Evolutionary conservation across 352 stramenopile species (phyloP), one percentile per base, ranked within the genome.

Genomic region (Phytophthora pistaciae): DNA sequence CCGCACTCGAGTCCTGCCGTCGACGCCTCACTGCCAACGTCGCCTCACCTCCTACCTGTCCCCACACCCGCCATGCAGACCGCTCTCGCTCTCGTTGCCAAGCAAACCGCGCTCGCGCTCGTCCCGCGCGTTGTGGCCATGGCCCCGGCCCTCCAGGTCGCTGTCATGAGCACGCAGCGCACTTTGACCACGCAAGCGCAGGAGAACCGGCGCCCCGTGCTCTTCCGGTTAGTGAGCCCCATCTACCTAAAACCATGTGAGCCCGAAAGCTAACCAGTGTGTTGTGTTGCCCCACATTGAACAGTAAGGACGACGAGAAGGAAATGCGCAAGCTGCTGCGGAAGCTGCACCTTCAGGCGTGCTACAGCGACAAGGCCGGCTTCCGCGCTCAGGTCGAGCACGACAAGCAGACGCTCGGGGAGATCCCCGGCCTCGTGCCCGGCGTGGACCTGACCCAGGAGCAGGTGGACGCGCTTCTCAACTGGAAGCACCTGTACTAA

Each of bases 251-350:
- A 29, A 6, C 27, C 27, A 29, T 29, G 27, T 29, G 3, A 29
- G 27, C 27, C 27, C 27, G 48, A 29, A 10, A 54, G 8, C 64
- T 74, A 64, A 77, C 46, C 46, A 33, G 9, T 20, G 27, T 49
- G 13, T 33, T 53, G 4, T 56, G 42, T 46, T 54, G 20, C 20
- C 48, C 3, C 1, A 18, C 29, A 44, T 18, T 63, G 18, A 66
- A 20, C 64, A 95, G 88, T 74, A 94, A 95, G 78, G 79, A 92
- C 62, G 88, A 95, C 64, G 87, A 95, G 75, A 92, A 90, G 77
- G 70, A 90, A 38, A 86, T 95, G 29, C 88, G 88, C 74, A 91
- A 91, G 77, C 64, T 95, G 49, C 73, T 95, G 55, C 78, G 89
- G 74, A 95, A 94, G 83, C 52, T 95, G 64, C 91, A 95, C 75